Base-by-base conservation (phyloP, 176 grass and related monocot species). In the Juncus effusus region DNA sequence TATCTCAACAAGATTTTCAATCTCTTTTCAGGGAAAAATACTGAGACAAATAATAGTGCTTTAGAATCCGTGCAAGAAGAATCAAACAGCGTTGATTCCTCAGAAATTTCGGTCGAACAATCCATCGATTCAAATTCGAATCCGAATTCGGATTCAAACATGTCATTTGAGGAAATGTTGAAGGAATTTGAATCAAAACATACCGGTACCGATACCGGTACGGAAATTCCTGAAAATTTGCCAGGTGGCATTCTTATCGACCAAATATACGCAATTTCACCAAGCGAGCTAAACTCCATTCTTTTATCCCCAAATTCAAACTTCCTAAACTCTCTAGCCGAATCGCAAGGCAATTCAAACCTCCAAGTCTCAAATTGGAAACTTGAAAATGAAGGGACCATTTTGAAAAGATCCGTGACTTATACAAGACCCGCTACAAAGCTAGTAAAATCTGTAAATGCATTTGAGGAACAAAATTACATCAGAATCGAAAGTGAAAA, bases 391-490 rank as follows among this genome's bases (percentile, higher is more conserved):
- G 76, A 84, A 4, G 88, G 76, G 38, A 80, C 89, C 51, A 74
- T 63, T 64, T 76, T 90, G 64, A 93, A 75, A 78, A 86, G 94
- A 74, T 66, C 89, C 40, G 75, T 93, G 16, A 90, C 63, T 70
- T 99, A 89, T 73, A 99, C 80, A 65, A 99, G 84, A 63, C 85
- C 94, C 59, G 80, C 94, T 42, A 80, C 88, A 49, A 92, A 86
- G 82, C 74, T 99, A 16, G 68, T 99, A 51, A 99, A 99, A 61
- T 82, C 94, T 5, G 93, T 97, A 63, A 89, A 83, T 73, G 93
- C 85, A 51, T 91, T 85, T 14, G 93, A 96, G 64, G 93, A 96
- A 35, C 65, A 89, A 47, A 51, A 67, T 63, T 97, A 92, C 74
- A 60, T 84, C 59, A 92, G 87, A 75, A 85, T 83, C 47, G 85